These are phyloP conservation scores for carrot (Daucus carota) DNA, from an alignment of 129 eudicot genomes.

Conservation along the genomic window DNA sequence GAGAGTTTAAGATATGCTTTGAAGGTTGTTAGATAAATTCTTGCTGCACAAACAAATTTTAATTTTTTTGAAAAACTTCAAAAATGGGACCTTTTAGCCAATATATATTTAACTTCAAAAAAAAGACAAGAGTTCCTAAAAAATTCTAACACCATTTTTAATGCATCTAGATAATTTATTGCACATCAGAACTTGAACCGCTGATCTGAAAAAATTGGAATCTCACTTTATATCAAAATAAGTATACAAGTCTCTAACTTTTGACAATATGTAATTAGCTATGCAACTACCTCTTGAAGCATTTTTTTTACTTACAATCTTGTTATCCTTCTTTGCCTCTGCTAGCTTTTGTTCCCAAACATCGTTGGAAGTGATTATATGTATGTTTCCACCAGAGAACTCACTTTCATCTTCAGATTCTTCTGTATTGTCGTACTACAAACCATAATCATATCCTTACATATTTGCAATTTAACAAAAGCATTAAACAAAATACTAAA, in stretches of 20 bases:
- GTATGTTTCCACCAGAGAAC: constrained; percentile 50
- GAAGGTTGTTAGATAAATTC: not conserved
- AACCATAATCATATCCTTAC: not conserved
- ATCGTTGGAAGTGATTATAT: constrained; percentile 34
- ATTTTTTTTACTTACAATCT: constrained; percentile 27
- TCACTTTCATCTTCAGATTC: constrained; percentile 23
- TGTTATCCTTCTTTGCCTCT: constrained; percentile 32
- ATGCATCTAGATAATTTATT: not conserved
- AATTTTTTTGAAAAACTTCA: not conserved
- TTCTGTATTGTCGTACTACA: constrained; percentile 22
- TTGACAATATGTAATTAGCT: not conserved
- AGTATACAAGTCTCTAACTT: not conserved
- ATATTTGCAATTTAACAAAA: constrained; percentile 1
- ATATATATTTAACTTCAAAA: not conserved
- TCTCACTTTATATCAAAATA: not conserved
- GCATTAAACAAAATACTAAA: not conserved
- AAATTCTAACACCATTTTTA: not conserved
- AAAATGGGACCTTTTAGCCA: not conserved
- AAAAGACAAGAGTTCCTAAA: too few relatives aligned
- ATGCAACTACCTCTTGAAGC: not conserved
- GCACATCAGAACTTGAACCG: not conserved
- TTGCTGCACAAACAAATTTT: not conserved
- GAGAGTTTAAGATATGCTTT: not conserved
- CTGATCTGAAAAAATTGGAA: not conserved
- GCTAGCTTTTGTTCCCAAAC: constrained; percentile 37